phyloP scores from a whole-genome alignment of 257 asterid species.

The Salvia miltiorrhiza region DNA sequence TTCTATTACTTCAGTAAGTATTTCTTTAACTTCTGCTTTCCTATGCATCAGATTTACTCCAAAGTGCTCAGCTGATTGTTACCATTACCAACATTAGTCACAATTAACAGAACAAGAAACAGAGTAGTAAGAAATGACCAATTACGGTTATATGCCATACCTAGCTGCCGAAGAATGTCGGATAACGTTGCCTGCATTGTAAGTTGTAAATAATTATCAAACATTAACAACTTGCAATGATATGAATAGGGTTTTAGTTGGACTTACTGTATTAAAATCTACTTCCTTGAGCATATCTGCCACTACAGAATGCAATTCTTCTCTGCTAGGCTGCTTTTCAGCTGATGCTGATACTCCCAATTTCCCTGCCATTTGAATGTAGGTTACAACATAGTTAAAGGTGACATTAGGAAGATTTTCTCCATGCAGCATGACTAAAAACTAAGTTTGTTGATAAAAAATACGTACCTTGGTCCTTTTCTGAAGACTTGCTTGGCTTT shows the following conservation, averaged over 20 bases:
- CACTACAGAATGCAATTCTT: constrained; percentile 61
- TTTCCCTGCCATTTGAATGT: constrained; percentile 33
- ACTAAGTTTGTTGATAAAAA: not conserved
- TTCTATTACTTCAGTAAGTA: constrained; percentile 79
- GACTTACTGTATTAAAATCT: constrained; percentile 80
- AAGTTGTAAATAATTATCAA: constrained; percentile 17
- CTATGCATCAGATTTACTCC: constrained; percentile 60
- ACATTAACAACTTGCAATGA: not conserved
- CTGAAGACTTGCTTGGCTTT: constrained; percentile 41
- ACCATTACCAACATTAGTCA: constrained; percentile 5
- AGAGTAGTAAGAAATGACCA: not conserved
- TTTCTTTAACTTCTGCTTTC: constrained; percentile 73
- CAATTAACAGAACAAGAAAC: constrained; percentile 10
- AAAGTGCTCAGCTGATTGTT: constrained; percentile 55
- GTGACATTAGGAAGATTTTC: not conserved
- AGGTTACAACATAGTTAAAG: not conserved
- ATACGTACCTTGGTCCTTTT: constrained; percentile 49
- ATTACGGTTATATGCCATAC: constrained; percentile 38
- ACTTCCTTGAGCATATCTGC: constrained; percentile 71
- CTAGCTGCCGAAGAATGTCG: constrained; percentile 79
- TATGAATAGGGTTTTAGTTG: not conserved
- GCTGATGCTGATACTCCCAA: constrained; percentile 37
- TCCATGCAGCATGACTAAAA: not conserved
- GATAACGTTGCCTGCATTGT: constrained; percentile 83
- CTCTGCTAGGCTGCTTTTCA: constrained; percentile 57